phyloP scores from a whole-genome alignment of 2,329 filamentous ascomycete species.

The Didymosphaeria variabile region DNA sequence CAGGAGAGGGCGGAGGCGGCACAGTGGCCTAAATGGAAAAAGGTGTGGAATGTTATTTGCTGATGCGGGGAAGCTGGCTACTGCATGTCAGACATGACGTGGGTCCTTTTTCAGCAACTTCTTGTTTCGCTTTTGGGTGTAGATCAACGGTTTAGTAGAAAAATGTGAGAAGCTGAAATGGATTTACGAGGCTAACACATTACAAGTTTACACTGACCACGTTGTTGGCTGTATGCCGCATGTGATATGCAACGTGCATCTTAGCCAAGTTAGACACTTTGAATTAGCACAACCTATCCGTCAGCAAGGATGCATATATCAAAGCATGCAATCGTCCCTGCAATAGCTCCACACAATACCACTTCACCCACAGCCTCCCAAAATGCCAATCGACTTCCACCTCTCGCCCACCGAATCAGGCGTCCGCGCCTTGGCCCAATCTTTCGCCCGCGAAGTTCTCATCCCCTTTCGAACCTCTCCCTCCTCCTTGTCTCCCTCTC shows the following conservation, averaged over 20 bases:
- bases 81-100: background rate
- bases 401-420: background rate
- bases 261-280: background rate
- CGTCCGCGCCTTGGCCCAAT: background rate
- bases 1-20: constrained; percentile 78
- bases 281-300: background rate
- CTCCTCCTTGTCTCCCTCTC: background rate
- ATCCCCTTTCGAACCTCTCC: background rate
- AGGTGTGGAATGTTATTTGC: constrained; percentile 54
- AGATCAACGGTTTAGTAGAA: background rate
- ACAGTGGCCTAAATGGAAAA: constrained; percentile 54
- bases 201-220: background rate
- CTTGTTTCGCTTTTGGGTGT: background rate
- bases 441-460: background rate
- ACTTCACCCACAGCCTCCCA: background rate
- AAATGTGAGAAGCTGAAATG: background rate
- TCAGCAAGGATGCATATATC: background rate
- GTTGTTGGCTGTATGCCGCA: background rate
- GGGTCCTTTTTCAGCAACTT: background rate
- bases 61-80: constrained; percentile 24
- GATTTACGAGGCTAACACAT: background rate
- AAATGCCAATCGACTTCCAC: background rate
- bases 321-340: background rate
- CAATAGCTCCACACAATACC: background rate
- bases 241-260: background rate